These are phyloP conservation scores for Rhytidiadelphus loreus DNA, from an alignment of 225 moss, liverwort and hornwort genomes.

Conservation along the genomic window DNA sequence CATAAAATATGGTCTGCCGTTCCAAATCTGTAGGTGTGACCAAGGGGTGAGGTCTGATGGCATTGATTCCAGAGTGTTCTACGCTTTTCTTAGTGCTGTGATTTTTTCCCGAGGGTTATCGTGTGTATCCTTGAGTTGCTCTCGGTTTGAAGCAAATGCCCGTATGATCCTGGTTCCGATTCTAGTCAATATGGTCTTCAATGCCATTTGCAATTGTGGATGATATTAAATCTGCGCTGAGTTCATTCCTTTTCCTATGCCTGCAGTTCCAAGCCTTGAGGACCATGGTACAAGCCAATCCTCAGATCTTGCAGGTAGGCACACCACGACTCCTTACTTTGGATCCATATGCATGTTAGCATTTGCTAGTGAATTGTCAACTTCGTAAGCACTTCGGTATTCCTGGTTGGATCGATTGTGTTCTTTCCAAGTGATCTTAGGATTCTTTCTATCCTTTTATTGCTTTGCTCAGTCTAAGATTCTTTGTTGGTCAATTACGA, in stretches of 20 bases:
- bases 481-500: background rate
- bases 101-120: background rate
- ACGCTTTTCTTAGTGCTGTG: background rate
- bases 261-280: constrained; percentile 85
- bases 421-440: background rate
- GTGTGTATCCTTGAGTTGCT: background rate
- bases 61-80: background rate
- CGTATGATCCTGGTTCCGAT: background rate
- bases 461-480: background rate
- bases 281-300: constrained; percentile 64
- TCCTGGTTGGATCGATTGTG: background rate
- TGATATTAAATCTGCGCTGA: background rate
- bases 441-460: background rate
- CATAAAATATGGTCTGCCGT: too few relatives aligned
- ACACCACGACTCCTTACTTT: background rate
- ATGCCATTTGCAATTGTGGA: background rate
- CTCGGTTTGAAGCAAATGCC: background rate
- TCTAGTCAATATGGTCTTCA: background rate
- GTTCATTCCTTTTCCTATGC: background rate
- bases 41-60: background rate
- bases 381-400: background rate
- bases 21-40: background rate
- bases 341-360: background rate
- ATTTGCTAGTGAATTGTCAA: background rate
- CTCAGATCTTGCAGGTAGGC: constrained; percentile 83